Evolutionary conservation across 257 asterid species (phyloP), one percentile per base, ranked within the genome.

Genomic region (Rehmannia glutinosa): DNA sequence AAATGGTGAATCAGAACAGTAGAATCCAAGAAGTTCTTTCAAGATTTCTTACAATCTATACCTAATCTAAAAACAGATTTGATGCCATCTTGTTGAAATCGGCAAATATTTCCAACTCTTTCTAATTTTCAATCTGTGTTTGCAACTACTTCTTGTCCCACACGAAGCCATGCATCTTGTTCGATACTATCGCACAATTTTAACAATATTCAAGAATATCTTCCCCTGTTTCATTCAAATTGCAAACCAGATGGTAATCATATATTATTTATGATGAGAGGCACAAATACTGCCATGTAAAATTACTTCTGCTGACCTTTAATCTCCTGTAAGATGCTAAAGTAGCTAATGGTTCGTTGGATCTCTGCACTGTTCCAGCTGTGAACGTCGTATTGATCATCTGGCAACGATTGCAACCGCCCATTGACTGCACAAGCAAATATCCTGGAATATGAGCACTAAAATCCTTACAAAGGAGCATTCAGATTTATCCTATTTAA

Each of bases 341-440:
- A 55, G 97, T 93, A 69, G 96, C 88, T 75, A 93, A 77, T 16
- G 98, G 98, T 64, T 93, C 98, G 2, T 75, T 93, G 54, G 91
- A 86, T 75, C 90, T 80, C 28, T 82, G 86, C 75, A 90, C 81
- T 11, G 65, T 78, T 49, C 86, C 97, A 5, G 19, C 78, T 45
- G 38, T 32, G 50, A 52, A 56, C 36, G 78, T 72, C 82, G 80
- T 71, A 70, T 93, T 93, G 73, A 93, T 83, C 98, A 93, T 88
- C 69, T 93, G 97, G 78, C 98, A 93, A 9, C 98, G 96, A 64
- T 90, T 93, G 83, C 98, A 93, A 65, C 97, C 97, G 5, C 98
- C 98, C 76, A 84, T 49, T 0, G 97, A 82, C 98, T 90, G 86
- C 81, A 82, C 25, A 65, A 42, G 32, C 36, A 58, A 68, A 50